Evolutionary conservation across 305 asterid genomes (phyloP), one percentile per base, ranked within the genome.

Genomic region (Solanum hybrid): DNA sequence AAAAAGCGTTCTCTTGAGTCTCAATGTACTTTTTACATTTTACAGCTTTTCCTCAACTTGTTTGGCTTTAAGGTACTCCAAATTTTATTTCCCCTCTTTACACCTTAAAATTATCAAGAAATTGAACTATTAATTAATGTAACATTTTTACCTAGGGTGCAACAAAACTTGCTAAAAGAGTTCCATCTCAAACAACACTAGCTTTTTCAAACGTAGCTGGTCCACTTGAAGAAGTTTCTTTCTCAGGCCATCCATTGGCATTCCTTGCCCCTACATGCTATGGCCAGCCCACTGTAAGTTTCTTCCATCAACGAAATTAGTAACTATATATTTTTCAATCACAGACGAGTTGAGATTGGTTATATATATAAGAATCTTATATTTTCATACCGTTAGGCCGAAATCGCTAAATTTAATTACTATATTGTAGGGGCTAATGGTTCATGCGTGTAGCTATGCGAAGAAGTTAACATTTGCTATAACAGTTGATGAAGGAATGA

Each of bases 401-500:
- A 80, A 24, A 79, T 9, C 2, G 57, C 32, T 79, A 79, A 79
- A 7, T 13, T 4, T 70, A 45, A 83, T 27, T 45, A 38, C n/a
- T 32, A 3, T 32, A 79, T 26, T 41, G 15, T 45, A 83, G 87
- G 87, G 87, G 36, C 14, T 93, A 90, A 90, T 92, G 94, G 89
- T 93, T 41, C 89, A 93, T 89, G 92, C 80, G 68, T 95, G 92
- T 77, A 96, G 95, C 84, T 96, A 93, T 73, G 93, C 78, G 24
- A 70, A 92, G 45, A 94, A 93, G 93, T 89, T 96, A 41, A 90
- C 93, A 0, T 90, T 95, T 14, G 91, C 92, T 2, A 36, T 96
- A 5, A 93, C 92, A 0, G 95, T 93, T 26, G 96, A 95, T 73
- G 98, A 95, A 87, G 92, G 92, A 26, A 84, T 93, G 15, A 91